These are phyloP conservation scores for Lipomyces sp. DNA, from an alignment of 805 yeast genomes.

Conservation along the genomic window DNA sequence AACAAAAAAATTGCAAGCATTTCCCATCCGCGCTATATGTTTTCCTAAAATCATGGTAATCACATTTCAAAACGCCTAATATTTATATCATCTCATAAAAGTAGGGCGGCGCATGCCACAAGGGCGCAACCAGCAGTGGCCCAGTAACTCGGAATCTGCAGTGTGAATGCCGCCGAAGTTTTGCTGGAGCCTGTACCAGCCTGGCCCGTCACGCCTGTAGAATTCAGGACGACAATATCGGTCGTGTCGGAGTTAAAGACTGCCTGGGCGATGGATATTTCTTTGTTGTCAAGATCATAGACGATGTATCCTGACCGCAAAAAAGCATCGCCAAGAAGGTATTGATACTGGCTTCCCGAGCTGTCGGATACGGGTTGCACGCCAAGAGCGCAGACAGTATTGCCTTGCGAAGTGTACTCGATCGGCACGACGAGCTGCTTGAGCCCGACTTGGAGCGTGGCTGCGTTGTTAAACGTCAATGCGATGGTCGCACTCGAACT, in stretches of 20 bases:
- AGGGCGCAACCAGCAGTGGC: background rate
- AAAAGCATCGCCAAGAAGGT: slow-evolving; percentile 60
- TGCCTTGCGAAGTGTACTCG: slow-evolving; percentile 32
- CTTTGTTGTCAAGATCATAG: slow-evolving; percentile 62
- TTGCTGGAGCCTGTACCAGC: slow-evolving; percentile 16
- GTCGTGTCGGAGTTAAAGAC: slow-evolving; percentile 27
- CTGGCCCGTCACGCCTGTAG: slow-evolving; percentile 26
- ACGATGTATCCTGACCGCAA: slow-evolving; percentile 66
- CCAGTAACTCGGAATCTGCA: background rate
- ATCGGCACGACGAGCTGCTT: slow-evolving; percentile 38
- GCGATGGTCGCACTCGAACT: slow-evolving; percentile 42
- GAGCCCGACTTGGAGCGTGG: slow-evolving; percentile 54
- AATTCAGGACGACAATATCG: slow-evolving; percentile 23
- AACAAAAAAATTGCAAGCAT: too few relatives aligned
- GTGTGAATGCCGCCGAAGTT: slow-evolving; percentile 6
- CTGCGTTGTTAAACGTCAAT: slow-evolving; percentile 57
- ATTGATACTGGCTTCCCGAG: slow-evolving; percentile 31
- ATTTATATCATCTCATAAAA: background rate
- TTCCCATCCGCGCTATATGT: too few relatives aligned
- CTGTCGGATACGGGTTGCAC: slow-evolving; percentile 26
- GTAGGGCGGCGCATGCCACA: background rate
- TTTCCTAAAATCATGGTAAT: too few relatives aligned
- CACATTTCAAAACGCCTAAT: background rate
- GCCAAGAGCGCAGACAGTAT: slow-evolving; percentile 40
- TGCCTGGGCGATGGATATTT: slow-evolving; percentile 63